Conservation (phyloP, 2,329 filamentous ascomycete species). For the Talaromyces sp. region DNA sequence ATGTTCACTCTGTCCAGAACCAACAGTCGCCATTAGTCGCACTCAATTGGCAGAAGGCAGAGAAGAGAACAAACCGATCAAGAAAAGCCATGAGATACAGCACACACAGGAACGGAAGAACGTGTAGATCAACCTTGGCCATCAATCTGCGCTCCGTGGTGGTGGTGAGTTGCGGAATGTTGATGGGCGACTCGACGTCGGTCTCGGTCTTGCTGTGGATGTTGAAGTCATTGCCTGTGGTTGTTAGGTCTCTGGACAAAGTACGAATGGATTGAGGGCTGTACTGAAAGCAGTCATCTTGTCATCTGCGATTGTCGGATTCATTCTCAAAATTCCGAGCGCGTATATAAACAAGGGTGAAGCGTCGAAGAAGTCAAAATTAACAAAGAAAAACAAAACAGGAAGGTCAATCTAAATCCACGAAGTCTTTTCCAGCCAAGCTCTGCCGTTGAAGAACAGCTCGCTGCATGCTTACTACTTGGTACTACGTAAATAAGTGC, state of each 20-base stretch:
- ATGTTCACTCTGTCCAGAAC: conserved; percentile 63
- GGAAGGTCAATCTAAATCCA: not conserved
- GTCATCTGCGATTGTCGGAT: not conserved
- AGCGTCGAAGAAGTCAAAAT: not conserved
- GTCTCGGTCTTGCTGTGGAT: not conserved
- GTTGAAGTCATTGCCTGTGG: not conserved
- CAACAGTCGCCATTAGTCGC: conserved; percentile 11
- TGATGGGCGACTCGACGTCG: conserved; percentile 1
- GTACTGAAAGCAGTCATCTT: conserved; percentile 3
- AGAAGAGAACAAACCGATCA: conserved; percentile 41
- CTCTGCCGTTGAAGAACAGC: not conserved
- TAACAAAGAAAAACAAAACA: not conserved
- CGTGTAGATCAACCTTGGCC: conserved; percentile 65
- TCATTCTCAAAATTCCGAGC: not conserved
- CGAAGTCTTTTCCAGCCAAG: not conserved
- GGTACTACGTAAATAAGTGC: not conserved
- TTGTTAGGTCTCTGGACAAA: not conserved
- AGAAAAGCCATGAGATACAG: conserved; percentile 70
- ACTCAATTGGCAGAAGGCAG: not conserved
- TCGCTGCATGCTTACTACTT: not conserved
- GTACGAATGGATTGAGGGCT: not conserved
- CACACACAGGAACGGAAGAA: conserved; percentile 70
- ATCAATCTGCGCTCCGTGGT: conserved; percentile 61
- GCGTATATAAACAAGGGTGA: not conserved
- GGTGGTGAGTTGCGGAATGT: conserved; percentile 20